Evolutionary conservation across 2,329 filamentous ascomycete genomes (phyloP).

Genomic region (Diplodia scrobiculata): DNA sequence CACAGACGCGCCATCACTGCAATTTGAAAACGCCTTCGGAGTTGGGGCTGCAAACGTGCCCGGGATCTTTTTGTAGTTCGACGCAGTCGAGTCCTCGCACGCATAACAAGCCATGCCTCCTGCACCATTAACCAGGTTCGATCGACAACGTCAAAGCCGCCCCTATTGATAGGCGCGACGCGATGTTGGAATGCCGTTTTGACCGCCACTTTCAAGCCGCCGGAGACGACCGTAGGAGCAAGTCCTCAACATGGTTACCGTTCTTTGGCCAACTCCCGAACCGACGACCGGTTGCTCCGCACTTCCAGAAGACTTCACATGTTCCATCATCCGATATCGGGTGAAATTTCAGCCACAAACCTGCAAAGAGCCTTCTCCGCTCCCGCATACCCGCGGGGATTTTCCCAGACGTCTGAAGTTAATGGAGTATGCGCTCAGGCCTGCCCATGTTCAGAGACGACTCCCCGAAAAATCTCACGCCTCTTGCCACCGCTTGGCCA

Average conservation of each 20-base stretch:
- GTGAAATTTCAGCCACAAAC: not conserved
- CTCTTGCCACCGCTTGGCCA: not conserved
- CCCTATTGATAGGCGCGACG: not conserved
- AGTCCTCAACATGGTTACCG: not conserved
- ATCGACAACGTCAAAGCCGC: conserved; percentile 11
- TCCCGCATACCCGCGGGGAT: conserved; percentile 3
- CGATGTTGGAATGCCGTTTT: not conserved
- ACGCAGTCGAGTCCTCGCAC: not conserved
- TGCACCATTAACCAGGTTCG: not conserved
- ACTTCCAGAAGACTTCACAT: conserved; percentile 4
- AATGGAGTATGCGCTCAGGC: not conserved
- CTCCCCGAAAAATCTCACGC: not conserved
- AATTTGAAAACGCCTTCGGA: no score
- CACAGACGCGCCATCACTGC: not conserved
- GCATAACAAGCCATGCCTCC: not conserved
- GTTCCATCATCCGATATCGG: conserved; percentile 7
- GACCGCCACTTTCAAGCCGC: not conserved
- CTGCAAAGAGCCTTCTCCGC: conserved; percentile 6
- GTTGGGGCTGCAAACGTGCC: no score
- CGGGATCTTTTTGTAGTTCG: no score
- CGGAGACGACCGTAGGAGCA: not conserved
- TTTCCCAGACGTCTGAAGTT: conserved; percentile 21
- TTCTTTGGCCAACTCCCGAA: not conserved
- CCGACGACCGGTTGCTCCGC: not conserved
- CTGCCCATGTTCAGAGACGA: conserved; percentile 4